A percentile compares a stretch with the other conserved stretches of the same genome.
Conservation (phyloP, 169 alveolate genomes). For the Eimeria acervulina region DNA sequence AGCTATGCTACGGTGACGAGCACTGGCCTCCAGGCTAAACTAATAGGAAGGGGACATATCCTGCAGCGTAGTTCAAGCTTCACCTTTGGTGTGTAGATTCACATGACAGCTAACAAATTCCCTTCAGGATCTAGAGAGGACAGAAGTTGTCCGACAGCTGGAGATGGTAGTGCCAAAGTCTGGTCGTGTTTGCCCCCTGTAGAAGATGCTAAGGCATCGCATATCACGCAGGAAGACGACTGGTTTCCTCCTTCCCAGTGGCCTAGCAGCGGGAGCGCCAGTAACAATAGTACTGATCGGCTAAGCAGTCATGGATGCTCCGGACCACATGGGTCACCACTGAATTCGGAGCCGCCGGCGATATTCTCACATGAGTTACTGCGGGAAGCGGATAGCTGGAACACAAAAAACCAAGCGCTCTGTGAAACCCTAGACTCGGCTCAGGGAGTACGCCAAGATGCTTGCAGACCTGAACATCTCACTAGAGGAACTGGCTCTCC, state of each 20-base stretch:
- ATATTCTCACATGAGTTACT: not conserved
- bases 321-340: not conserved
- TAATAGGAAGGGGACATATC: not conserved
- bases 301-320: not conserved
- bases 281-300: not conserved
- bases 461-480: not conserved
- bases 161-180: not conserved
- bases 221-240: not conserved
- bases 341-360: not conserved
- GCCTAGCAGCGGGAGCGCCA: constrained; percentile 16
- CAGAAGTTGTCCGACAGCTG: not conserved
- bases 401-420: not conserved
- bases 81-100: not conserved
- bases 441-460: not conserved
- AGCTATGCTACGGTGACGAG: not conserved
- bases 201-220: not conserved
- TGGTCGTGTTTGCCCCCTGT: not conserved
- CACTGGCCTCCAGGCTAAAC: not conserved
- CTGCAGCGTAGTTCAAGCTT: not conserved
- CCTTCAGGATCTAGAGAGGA: constrained; percentile 16
- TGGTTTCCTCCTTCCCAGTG: constrained; percentile 59
- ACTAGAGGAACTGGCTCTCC: not conserved
- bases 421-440: not conserved
- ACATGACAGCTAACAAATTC: not conserved
- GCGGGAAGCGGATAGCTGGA: not conserved